A percentile compares a stretch with the other conserved stretches of the same genome.
Conservation (phyloP, 352 stramenopile genomes). For the Phytophthora boehmeriae region DNA sequence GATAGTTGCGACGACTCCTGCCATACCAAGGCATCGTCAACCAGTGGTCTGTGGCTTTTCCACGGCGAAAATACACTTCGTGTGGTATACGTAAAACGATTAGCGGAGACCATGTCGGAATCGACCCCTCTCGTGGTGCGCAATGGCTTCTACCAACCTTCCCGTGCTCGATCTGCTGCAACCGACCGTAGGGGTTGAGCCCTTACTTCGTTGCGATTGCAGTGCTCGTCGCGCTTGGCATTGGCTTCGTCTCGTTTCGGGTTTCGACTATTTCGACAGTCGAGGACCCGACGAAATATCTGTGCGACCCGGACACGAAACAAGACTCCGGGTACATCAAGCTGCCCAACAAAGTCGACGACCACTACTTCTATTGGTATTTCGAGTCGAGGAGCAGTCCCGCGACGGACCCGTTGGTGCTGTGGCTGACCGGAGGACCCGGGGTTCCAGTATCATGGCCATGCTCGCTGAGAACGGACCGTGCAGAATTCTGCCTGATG, state of each 20-base stretch:
- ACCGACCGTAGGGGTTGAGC: not conserved
- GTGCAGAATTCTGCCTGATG: constrained; percentile 33
- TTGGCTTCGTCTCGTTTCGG: not conserved
- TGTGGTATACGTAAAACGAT: not conserved
- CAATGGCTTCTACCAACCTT: not conserved
- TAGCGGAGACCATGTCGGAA: not conserved
- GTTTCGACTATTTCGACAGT: not conserved
- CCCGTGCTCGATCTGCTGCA: not conserved
- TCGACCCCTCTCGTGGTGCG: not conserved
- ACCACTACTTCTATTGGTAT: constrained; percentile 67
- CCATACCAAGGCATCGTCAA: not conserved
- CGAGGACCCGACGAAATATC: not conserved
- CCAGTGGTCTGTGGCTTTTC: not conserved
- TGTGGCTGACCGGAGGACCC: constrained; percentile 54
- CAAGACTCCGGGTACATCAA: constrained; percentile 43
- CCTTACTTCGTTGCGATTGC: not conserved
- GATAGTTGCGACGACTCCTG: not conserved
- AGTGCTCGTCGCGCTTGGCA: not conserved
- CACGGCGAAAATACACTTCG: not conserved
- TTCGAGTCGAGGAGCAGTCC: constrained; percentile 46
- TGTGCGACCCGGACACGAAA: constrained; percentile 19
- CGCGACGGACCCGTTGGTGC: constrained; percentile 63
- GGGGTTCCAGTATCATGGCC: constrained; percentile 48
- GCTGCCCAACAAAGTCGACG: constrained; percentile 39
- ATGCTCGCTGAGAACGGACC: constrained; percentile 55